phyloP scores from a whole-genome alignment of 2,329 filamentous ascomycete species.

The Xylariaceae sp. region DNA sequence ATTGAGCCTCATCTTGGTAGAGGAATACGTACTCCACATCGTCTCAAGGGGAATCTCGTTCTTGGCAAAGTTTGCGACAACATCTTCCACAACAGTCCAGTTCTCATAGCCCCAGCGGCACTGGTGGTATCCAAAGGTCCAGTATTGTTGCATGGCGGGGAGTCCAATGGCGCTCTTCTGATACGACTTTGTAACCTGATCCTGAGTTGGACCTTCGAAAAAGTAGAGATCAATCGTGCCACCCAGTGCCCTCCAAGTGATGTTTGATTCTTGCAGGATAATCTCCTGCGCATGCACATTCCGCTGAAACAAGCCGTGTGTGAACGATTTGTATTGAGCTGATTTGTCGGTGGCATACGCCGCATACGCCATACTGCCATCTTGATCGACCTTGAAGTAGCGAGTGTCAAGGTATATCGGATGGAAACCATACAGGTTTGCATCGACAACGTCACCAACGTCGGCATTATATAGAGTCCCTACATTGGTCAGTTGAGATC shows the following conservation, averaged over 20 bases:
- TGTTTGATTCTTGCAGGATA: slow-evolving; percentile 54
- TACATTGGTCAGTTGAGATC: slow-evolving; percentile 18
- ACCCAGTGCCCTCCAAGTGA: slow-evolving; percentile 71
- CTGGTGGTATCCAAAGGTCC: slow-evolving; percentile 75
- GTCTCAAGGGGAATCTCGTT: slow-evolving; percentile 66
- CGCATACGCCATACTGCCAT: slow-evolving; percentile 47
- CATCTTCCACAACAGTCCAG: slow-evolving; percentile 61
- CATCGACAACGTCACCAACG: slow-evolving; percentile 57
- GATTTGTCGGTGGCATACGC: slow-evolving; percentile 49
- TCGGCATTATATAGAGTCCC: slow-evolving; percentile 59
- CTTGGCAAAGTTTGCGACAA: slow-evolving; percentile 60
- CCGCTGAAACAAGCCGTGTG: slow-evolving; percentile 71
- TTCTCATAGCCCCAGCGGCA: slow-evolving; percentile 78
- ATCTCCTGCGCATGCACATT: slow-evolving; percentile 75
- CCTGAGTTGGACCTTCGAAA: slow-evolving; percentile 65
- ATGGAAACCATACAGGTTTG: slow-evolving; percentile 71
- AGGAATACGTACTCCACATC: slow-evolving; percentile 51
- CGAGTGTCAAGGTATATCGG: slow-evolving; percentile 76
- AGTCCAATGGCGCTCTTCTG: slow-evolving; percentile 61
- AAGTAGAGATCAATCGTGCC: slow-evolving; percentile 77
- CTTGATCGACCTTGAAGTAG: slow-evolving; percentile 57
- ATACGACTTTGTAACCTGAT: slow-evolving; percentile 66
- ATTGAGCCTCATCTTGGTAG: not conserved
- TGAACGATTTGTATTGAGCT: slow-evolving; percentile 57
- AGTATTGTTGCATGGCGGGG: slow-evolving; percentile 77